Base-by-base conservation (phyloP, 2,329 filamentous ascomycete species). In the Colletotrichum chlorophyti region DNA sequence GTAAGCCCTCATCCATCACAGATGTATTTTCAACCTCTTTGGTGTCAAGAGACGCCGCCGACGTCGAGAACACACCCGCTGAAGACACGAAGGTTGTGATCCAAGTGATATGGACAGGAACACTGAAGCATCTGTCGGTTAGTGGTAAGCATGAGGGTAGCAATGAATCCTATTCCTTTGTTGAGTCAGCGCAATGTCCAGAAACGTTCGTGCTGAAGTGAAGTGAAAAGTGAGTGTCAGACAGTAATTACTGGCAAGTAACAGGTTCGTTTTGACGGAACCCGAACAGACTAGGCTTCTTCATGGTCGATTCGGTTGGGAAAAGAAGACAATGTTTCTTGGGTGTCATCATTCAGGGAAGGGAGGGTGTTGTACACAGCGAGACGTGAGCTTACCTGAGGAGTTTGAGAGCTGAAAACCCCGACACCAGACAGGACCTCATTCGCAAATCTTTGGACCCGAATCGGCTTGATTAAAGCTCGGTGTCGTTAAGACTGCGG, bases 171-270 rank as follows among this genome's bases (percentile, higher is more conserved):
- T 51, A 34, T 27, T 47, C 12, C 3, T 29, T 42, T 42, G 5
- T 24, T 23, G 21, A 0, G 58, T 51, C 51, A 54, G 58, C 53
- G 14, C 35, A 12, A 9, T 43, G 14, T 21, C 19, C 45, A 14
- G 24, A 50, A 21, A 11, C 4, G 10, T 53, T 35, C 15, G 1
- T 55, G 29, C 37, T 31, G 35, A 40, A 34, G 59, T 49, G 43
- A 19, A 46, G 42, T 34, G n/a, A 29, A 24, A n/a, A 29, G 43
- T 27, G 24, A 37, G 40, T 63, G 52, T 92, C 90, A 92, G 90
- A 91, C 87, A 87, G 83, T 79, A 76, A 81, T 88, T 93, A 93
- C 90, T 93, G 90, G 90, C 90, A 91, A 93, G 90, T 93, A 93
- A 89, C 90, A 91, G 87, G 86, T 83, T 74, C 71, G 37, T 74